Evolutionary conservation across 139 green algal species (phyloP), one percentile per base, ranked within the genome.

Genomic region (Tetraselmis chui): DNA sequence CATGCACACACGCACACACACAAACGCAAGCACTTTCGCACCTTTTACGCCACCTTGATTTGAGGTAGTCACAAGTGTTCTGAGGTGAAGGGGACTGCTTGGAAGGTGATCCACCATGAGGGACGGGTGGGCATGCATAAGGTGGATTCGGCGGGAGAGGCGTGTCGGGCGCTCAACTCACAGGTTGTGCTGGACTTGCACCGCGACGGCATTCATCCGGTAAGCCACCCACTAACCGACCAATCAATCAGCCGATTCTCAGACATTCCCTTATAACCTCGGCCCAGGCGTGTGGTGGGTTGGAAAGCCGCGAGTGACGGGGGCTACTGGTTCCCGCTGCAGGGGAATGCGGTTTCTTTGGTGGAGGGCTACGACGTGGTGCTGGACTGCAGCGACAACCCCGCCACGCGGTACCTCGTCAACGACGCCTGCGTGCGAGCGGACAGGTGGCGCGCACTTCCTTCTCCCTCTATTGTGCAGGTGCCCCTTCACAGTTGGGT

Each of bases 381-480:
- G 1, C 58, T 99, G 0, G 97, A 99, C 81, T 91, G 87, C 77
- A 95, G 86, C 2, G 97, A 99, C 93, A 99, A 99, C 84, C 88
- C 93, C 0, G 83, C 91, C 32, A 97, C 93, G 0, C 88, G 97
- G 5, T 99, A 99, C 88, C 91, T 99, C 1, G 81, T 98, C 80
- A 97, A 88, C 86, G 93, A 91, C 74, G 86, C 85, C 30, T 88
- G 81, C 77, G 82, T 25, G 32, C n/a, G 78, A 82, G 0, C 0
- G 78, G 32, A 18, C 25, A 26, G 23, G 0, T 82, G 78, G 32
- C 27, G 78, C 22, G 78, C 22, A 28, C 18, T 80, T 1, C 81
- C 29, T 80, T 27, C 25, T 29, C 30, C n/a, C 30, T 58, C 74
- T 59, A 25, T 59, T 18, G 25, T 59, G 45, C 32, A 2, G 18